A percentile compares a stretch with the other conserved stretches of the same genome.
phyloP scores from a whole-genome alignment of 352 stramenopile species.

The Phytophthora cajani region DNA sequence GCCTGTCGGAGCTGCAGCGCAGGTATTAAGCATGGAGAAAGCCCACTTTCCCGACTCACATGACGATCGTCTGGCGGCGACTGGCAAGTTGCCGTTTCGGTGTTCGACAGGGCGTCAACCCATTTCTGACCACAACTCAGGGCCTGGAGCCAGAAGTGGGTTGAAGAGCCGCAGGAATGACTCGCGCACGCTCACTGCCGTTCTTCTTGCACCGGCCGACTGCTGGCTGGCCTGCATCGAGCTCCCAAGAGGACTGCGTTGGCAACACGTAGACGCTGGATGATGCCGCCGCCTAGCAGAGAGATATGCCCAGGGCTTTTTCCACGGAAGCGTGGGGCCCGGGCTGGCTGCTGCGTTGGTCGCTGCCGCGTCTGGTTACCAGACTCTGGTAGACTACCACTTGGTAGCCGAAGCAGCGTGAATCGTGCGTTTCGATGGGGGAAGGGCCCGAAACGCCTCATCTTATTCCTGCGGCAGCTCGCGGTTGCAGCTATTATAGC shows the following conservation, averaged over 20 bases:
- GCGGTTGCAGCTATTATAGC: not conserved
- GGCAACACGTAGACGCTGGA: too few species aligned
- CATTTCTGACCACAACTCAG: conserved; percentile 17
- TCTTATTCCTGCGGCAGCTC: not conserved
- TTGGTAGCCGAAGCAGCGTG: too few species aligned
- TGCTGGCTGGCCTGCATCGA: not conserved
- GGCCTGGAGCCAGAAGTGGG: conserved; percentile 7
- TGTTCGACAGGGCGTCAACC: conserved; percentile 15
- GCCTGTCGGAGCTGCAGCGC: too few species aligned
- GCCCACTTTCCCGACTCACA: not conserved
- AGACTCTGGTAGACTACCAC: too few species aligned
- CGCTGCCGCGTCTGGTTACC: not conserved
- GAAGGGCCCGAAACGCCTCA: not conserved
- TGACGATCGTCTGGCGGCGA: not conserved
- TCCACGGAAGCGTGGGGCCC: not conserved
- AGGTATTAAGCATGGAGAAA: not conserved
- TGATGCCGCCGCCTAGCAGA: not conserved
- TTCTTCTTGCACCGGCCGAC: not conserved
- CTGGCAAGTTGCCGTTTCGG: conserved; percentile 18
- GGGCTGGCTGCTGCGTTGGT: not conserved
- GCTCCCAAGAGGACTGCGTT: not conserved
- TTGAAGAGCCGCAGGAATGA: conserved; percentile 3
- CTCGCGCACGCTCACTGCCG: not conserved
- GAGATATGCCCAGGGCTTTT: conserved; percentile 5
- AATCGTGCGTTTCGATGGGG: too few species aligned